Evolutionary conservation across 2,329 filamentous ascomycete genomes (phyloP).

Genomic region (Aspergillus hortae): DNA sequence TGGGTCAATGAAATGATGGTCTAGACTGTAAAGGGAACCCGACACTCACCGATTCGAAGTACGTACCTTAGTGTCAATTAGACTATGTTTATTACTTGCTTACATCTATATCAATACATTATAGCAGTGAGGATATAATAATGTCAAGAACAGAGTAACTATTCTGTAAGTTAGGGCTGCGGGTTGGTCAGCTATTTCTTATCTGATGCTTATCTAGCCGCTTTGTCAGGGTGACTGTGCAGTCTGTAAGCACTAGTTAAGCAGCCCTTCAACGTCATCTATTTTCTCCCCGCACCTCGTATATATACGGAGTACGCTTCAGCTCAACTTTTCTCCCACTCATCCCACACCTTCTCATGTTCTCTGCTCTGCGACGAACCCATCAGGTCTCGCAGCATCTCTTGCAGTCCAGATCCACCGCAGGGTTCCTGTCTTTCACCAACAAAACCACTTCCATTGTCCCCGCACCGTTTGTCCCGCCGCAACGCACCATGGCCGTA

Average conservation of each 20-base stretch:
- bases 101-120: no score
- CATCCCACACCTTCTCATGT: slow-evolving; percentile 19
- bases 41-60: no score
- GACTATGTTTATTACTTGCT: no score
- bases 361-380: slow-evolving; percentile 18
- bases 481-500: slow-evolving; percentile 34
- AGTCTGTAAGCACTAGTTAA: slow-evolving; percentile 5
- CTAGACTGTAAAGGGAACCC: no score
- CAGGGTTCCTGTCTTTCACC: slow-evolving; percentile 9
- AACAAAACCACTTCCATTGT: slow-evolving; percentile 14
- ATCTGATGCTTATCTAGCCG: background rate
- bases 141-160: no score
- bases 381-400: slow-evolving; percentile 20
- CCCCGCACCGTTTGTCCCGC: slow-evolving; percentile 16
- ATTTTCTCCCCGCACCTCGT: slow-evolving; percentile 6
- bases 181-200: no score
- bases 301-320: slow-evolving; percentile 1
- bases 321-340: background rate
- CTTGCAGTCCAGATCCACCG: slow-evolving; percentile 11
- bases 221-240: slow-evolving; percentile 25
- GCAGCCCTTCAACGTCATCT: background rate
- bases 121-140: no score
- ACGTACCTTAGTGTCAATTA: no score
- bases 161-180: no score
- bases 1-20: no score